phyloP scores from a whole-genome alignment of 2,329 filamentous ascomycete species.

The Aspergillus sp. region DNA sequence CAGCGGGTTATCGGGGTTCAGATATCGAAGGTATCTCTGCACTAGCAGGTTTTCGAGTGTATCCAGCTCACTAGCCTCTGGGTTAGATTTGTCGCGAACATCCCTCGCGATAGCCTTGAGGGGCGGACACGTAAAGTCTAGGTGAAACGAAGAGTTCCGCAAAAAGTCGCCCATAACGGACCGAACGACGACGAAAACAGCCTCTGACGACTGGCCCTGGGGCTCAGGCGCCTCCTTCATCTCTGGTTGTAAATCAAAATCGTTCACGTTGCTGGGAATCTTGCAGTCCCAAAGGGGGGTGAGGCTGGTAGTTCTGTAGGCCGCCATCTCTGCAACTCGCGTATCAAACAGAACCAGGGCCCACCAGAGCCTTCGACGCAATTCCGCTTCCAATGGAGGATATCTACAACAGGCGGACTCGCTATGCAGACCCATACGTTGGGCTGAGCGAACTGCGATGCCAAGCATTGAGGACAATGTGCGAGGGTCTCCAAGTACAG shows the following conservation, averaged over 20 bases:
- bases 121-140: constrained; percentile 49
- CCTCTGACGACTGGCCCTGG: constrained; percentile 39
- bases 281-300: constrained; percentile 47
- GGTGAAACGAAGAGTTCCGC: constrained; percentile 41
- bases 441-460: constrained; percentile 65
- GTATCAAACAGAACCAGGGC: constrained; percentile 67
- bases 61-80: constrained; percentile 30
- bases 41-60: constrained; percentile 45
- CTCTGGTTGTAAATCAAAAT: constrained; percentile 40
- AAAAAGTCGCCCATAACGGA: constrained; percentile 44
- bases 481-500: constrained; percentile 58
- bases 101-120: constrained; percentile 30
- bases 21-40: constrained; percentile 47
- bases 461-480: constrained; percentile 62
- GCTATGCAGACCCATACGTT: constrained; percentile 67
- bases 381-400: constrained; percentile 62
- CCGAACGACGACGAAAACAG: constrained; percentile 46
- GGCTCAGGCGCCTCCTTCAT: constrained; percentile 37
- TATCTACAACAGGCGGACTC: constrained; percentile 53
- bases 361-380: constrained; percentile 74
- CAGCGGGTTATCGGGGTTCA: constrained; percentile 43
- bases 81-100: background rate
- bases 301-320: constrained; percentile 42
- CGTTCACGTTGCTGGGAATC: constrained; percentile 44
- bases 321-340: constrained; percentile 66